These are phyloP conservation scores for Colletotrichum sp. DNA, from an alignment of 2,329 filamentous ascomycete species.

Conservation along the genomic window DNA sequence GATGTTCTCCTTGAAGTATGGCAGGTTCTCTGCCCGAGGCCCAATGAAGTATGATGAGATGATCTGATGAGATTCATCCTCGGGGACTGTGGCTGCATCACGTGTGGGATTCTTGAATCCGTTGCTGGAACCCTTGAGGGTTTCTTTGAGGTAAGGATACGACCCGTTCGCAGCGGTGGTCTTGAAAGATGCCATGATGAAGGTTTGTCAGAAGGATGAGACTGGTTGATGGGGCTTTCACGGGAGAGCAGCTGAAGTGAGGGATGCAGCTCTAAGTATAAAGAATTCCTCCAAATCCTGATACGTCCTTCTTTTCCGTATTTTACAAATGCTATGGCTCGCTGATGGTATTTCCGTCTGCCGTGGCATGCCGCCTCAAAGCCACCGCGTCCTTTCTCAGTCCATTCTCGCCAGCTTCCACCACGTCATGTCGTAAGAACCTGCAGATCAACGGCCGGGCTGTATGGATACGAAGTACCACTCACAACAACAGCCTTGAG, in stretches of 20 bases:
- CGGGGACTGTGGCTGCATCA: background rate
- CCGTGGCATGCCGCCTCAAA: background rate
- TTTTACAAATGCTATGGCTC: background rate
- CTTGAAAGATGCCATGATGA: background rate
- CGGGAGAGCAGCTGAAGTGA: background rate
- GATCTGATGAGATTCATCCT: conserved; percentile 27
- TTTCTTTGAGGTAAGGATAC: background rate
- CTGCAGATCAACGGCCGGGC: background rate
- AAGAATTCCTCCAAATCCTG: accelerated
- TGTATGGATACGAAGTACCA: background rate
- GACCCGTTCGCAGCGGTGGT: background rate
- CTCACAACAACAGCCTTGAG: background rate
- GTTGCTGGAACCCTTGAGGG: background rate
- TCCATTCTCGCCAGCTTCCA: background rate
- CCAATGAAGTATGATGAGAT: conserved; percentile 48
- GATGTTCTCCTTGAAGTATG: conserved; percentile 42
- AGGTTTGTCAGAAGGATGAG: background rate
- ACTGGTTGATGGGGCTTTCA: background rate
- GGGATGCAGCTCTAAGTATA: background rate
- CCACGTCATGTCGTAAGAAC: background rate
- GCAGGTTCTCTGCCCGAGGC: conserved; percentile 45
- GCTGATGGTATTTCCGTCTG: background rate
- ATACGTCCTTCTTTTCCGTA: background rate
- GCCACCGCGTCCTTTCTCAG: background rate
- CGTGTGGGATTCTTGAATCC: background rate